Evolutionary conservation across 208 protist species (phyloP).

Genomic region (Leishmania gerbilli): DNA sequence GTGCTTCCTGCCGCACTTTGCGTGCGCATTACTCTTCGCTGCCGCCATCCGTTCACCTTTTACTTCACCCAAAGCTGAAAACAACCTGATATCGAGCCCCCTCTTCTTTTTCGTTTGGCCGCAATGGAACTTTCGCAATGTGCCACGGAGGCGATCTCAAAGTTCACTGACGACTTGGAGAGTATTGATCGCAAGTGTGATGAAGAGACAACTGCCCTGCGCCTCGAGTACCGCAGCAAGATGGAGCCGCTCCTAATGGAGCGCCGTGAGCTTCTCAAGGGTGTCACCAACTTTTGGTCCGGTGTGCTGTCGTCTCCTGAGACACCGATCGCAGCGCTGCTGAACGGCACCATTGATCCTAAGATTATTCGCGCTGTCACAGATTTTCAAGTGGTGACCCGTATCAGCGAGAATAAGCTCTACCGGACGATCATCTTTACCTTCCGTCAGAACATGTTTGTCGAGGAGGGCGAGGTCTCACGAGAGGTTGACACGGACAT

Average conservation of each 20-base stretch:
- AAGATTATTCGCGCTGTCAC: conserved; percentile 78
- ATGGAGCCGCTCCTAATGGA: conserved; percentile 67
- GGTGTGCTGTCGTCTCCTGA: conserved; percentile 42
- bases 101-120: background rate
- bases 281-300: conserved; percentile 66
- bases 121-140: conserved; percentile 30
- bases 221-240: conserved; percentile 43
- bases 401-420: conserved; percentile 39
- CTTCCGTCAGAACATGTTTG: conserved; percentile 75
- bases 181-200: conserved; percentile 43
- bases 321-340: conserved; percentile 41
- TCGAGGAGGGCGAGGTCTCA: conserved; percentile 56
- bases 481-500: conserved; percentile 56
- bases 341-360: conserved; percentile 81
- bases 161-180: conserved; percentile 42
- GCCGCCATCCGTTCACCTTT: background rate
- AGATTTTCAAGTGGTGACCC: conserved; percentile 55
- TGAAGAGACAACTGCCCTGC: conserved; percentile 20
- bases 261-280: conserved; percentile 46
- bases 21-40: background rate
- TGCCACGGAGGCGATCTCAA: conserved; percentile 32
- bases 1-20: background rate
- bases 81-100: background rate
- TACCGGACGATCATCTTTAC: conserved; percentile 53
- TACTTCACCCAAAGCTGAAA: background rate